Percentiles rank a stretch among this genome's conserved stretches.
These are phyloP conservation scores for Puccinia coronata DNA, from an alignment of 1,284 basidiomycete species.

Conservation along the genomic window DNA sequence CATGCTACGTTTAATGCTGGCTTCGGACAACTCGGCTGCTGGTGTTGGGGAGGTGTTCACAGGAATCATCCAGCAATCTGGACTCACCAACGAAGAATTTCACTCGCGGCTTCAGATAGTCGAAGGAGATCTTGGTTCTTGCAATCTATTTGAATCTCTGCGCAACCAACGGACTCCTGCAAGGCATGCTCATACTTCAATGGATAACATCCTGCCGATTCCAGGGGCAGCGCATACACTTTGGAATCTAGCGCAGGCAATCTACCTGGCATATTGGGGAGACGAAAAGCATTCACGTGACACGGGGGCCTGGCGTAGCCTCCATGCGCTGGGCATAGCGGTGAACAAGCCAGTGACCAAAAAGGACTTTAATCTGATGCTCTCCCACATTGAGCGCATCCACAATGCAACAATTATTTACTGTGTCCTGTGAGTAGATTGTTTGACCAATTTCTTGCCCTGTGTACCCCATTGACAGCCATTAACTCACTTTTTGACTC, in stretches of 20 bases:
- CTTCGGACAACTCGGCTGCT: neutral
- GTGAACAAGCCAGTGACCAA: neutral
- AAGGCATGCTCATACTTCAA: neutral
- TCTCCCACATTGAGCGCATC: neutral
- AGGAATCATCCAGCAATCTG: neutral
- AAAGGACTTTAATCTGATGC: neutral
- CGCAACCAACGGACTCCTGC: neutral
- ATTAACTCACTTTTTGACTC: neutral
- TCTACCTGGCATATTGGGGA: neutral
- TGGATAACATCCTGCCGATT: neutral
- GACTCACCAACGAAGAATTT: neutral
- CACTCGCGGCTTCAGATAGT: neutral
- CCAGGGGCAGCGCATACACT: neutral
- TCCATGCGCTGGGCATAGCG: neutral
- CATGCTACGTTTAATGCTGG: conserved; percentile 21
- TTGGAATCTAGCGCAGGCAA: too few relatives aligned
- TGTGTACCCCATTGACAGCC: neutral
- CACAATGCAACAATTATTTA: neutral
- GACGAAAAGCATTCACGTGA: neutral
- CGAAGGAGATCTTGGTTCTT: neutral
- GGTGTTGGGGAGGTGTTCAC: neutral
- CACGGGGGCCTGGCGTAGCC: neutral
- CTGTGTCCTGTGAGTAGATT: neutral
- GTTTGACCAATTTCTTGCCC: neutral
- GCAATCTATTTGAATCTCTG: neutral